Evolutionary conservation across 2,329 filamentous ascomycete species (phyloP), one percentile per base, ranked within the genome.

Genomic region (Verticillium nonalfalfae): DNA sequence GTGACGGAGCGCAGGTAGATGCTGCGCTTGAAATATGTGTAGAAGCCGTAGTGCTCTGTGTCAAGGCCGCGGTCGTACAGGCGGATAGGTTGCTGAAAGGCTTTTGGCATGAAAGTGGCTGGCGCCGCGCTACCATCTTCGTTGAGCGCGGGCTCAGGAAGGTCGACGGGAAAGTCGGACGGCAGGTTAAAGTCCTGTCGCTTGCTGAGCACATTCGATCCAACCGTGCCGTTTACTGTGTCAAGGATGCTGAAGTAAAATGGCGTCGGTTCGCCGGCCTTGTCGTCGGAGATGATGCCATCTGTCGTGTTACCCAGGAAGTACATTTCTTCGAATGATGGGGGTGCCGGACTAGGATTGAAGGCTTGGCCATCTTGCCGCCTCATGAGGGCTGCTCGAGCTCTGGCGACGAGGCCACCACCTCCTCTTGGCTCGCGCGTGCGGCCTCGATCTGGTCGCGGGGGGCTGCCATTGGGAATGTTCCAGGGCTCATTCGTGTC

Each of bases 21-120:
- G 9, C 89, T 90, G 66, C 93, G 91, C 75, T 93, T 88, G 74
- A 90, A 98, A 79, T 97, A 96, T 0, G 85, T 90, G 77, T 97
- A 97, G 76, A 97, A 97, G 2, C 91, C 92, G 74, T 96, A 97
- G 75, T 97, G 92, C 73, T 98, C 94, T 0, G 88, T 89, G 1
- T 83, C 78, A 34, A 90, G 79, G 18, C 90, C 93, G 21, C 93
- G 90, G 72, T 98, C 91, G 73, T 88, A 98, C 1, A 98, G 83
- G 1, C 90, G 86, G 13, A 98, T 79, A 0, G 92, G 94, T 69
- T 98, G 95, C 63, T 89, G 85, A 0, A 80, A 76, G 0, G 90
- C 85, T 7, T 84, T 79, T 0, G 93, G 90, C 56, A 95, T 85
- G 64, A 97, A 79, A 10, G 83, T 83, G 2, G 91, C 90, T 0